phyloP scores from a whole-genome alignment of 176 grass and related monocot species.

The Oryza meridionalis region DNA sequence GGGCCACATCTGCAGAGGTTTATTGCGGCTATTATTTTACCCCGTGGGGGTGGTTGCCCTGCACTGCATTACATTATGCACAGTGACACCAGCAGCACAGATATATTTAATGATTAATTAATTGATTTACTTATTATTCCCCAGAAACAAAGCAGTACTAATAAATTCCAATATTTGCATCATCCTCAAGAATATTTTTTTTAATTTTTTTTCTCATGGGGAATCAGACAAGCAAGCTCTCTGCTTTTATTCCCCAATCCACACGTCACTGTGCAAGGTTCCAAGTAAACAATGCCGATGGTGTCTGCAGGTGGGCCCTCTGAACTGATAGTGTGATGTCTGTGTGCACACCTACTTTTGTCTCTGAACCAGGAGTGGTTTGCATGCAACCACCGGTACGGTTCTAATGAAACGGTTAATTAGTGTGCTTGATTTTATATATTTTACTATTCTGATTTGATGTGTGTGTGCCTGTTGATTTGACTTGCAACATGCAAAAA shows the following conservation, averaged over 20 bases:
- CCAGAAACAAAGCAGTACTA: background rate
- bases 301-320: slow-evolving; percentile 17
- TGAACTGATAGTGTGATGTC: background rate
- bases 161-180: slow-evolving; percentile 9
- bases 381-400: background rate
- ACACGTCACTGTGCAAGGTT: slow-evolving; percentile 41
- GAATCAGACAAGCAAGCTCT: slow-evolving; percentile 22
- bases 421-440: background rate
- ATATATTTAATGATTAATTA: slow-evolving; percentile 5
- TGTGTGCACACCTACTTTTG: background rate
- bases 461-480: background rate
- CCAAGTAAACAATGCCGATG: slow-evolving; percentile 44
- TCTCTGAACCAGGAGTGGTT: background rate
- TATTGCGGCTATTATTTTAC: slow-evolving; percentile 41
- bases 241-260: background rate
- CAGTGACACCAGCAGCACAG: slow-evolving; percentile 22
- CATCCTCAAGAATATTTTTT: background rate
- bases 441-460: slow-evolving; percentile 5
- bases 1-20: slow-evolving; percentile 38
- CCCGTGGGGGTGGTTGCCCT: slow-evolving; percentile 16
- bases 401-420: background rate
- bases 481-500: background rate
- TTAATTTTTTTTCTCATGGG: background rate
- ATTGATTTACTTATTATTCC: background rate
- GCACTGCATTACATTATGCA: background rate